Conservation (phyloP, 192 early-diverging fungal species). For the Mortierella alpina region DNA sequence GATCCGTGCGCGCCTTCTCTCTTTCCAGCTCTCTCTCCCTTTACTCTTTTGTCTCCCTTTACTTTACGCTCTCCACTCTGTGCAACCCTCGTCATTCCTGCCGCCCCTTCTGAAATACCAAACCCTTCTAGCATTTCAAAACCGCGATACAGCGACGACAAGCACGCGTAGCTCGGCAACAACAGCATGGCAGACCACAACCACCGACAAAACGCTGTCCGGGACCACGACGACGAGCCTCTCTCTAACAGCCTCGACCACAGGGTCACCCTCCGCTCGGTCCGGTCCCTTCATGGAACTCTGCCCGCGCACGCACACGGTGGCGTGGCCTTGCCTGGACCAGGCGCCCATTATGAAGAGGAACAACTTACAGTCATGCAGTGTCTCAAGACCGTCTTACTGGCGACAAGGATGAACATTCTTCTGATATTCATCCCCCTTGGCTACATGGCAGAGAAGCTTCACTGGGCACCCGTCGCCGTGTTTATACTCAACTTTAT, state of each 20-base stretch:
- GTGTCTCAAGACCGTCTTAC: conserved; percentile 58
- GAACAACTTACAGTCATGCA: conserved; percentile 43
- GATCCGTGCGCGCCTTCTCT: no score
- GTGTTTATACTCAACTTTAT: conserved; percentile 90
- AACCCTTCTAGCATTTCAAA: not conserved
- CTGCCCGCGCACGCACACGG: conserved; percentile 1
- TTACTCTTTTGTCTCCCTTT: no score
- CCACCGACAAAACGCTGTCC: not conserved
- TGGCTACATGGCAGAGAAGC: conserved; percentile 71
- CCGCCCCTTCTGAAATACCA: no score
- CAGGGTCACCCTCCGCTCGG: conserved; percentile 32
- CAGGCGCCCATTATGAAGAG: conserved; percentile 1
- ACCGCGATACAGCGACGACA: not conserved
- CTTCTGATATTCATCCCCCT: conserved; percentile 84
- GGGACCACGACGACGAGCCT: conserved; percentile 13
- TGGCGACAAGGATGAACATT: conserved; percentile 75
- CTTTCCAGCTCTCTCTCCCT: no score
- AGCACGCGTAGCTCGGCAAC: not conserved
- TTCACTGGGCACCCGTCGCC: conserved; percentile 73
- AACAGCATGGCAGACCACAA: not conserved
- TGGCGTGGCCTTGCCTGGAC: not conserved
- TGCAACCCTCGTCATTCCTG: no score
- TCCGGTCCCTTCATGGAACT: conserved; percentile 30
- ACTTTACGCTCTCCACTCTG: no score
- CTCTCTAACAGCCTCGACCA: conserved; percentile 14